Evolutionary conservation across 208 protist species (phyloP).

Genomic region (Herpetomonas samuelpessoai): DNA sequence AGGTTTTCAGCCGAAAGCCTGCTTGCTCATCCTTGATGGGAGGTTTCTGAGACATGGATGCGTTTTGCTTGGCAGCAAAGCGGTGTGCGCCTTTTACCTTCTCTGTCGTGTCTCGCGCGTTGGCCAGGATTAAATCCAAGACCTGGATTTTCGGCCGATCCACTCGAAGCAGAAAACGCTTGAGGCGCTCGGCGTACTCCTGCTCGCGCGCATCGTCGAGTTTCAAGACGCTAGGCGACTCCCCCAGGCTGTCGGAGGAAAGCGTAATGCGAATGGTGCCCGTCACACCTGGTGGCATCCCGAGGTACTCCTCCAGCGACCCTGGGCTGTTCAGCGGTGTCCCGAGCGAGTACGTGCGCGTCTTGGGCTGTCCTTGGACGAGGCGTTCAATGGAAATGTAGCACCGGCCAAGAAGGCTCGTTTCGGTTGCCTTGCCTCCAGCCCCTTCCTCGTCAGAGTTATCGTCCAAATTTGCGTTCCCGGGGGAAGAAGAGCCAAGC

Average conservation of each 20-base stretch:
- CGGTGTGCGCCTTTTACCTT: background rate
- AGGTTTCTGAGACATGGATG: background rate
- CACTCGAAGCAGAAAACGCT: conserved; percentile 57
- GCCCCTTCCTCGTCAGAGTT: background rate
- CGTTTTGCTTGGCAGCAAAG: background rate
- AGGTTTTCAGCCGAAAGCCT: background rate
- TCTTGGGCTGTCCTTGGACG: conserved; percentile 42
- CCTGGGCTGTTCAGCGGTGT: conserved; percentile 15
- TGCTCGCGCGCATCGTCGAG: conserved; percentile 41
- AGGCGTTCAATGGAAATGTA: conserved; percentile 64
- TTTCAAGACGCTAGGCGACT: conserved; percentile 15
- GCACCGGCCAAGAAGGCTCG: conserved; percentile 58
- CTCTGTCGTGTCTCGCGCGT: conserved; percentile 49
- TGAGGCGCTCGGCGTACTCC: conserved; percentile 38
- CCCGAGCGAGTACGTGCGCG: conserved; percentile 34
- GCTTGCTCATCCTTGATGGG: background rate
- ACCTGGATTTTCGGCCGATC: conserved; percentile 45
- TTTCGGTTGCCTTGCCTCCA: conserved; percentile 3
- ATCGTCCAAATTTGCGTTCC: background rate
- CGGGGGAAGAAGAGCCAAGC: background rate
- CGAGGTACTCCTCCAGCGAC: background rate
- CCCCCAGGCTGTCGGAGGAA: conserved; percentile 52
- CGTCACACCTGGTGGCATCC: conserved; percentile 37
- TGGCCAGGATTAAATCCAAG: conserved; percentile 65
- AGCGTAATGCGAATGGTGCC: conserved; percentile 73